Conservation (phyloP, 371 early-diverging fungal genomes). For the Mucor sp. region DNA sequence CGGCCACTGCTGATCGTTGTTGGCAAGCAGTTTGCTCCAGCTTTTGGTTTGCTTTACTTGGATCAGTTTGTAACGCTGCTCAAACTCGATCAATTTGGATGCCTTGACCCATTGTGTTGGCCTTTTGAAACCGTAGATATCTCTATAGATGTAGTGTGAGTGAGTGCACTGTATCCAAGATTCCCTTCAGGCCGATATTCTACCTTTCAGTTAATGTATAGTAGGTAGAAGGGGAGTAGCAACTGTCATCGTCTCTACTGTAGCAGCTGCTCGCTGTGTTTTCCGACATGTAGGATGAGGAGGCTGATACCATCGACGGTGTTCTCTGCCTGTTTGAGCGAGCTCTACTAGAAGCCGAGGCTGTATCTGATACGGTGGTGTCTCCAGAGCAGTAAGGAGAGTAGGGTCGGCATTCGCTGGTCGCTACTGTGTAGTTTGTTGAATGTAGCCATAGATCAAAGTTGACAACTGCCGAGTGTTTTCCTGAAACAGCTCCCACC, state of each 20-base stretch:
- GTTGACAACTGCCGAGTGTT: background rate
- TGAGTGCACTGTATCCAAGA: no score
- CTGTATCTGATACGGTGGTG: background rate
- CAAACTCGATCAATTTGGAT: slow-evolving; percentile 53
- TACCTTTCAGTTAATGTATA: background rate
- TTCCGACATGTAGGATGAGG: slow-evolving; percentile 1
- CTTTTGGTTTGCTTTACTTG: slow-evolving; percentile 49
- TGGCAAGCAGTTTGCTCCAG: slow-evolving; percentile 50
- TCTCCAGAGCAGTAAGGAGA: slow-evolving; percentile 11
- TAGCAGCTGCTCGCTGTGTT: background rate
- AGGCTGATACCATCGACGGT: slow-evolving; percentile 11
- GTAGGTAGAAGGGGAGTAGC: background rate
- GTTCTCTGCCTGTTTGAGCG: slow-evolving; percentile 13
- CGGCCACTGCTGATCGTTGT: slow-evolving; percentile 55
- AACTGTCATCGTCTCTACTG: background rate
- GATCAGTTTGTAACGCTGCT: slow-evolving; percentile 50
- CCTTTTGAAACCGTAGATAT: slow-evolving; percentile 67
- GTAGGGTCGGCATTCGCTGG: slow-evolving; percentile 17
- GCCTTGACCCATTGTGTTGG: slow-evolving; percentile 56
- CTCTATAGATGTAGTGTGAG: slow-evolving; percentile 32
- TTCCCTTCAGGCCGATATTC: background rate
- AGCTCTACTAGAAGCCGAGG: background rate
- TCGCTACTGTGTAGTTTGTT: background rate
- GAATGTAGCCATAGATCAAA: slow-evolving; percentile 1
- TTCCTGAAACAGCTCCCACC: background rate